Conservation (phyloP, 2,329 filamentous ascomycete genomes). For the Ascochyta clinopodiicola region DNA sequence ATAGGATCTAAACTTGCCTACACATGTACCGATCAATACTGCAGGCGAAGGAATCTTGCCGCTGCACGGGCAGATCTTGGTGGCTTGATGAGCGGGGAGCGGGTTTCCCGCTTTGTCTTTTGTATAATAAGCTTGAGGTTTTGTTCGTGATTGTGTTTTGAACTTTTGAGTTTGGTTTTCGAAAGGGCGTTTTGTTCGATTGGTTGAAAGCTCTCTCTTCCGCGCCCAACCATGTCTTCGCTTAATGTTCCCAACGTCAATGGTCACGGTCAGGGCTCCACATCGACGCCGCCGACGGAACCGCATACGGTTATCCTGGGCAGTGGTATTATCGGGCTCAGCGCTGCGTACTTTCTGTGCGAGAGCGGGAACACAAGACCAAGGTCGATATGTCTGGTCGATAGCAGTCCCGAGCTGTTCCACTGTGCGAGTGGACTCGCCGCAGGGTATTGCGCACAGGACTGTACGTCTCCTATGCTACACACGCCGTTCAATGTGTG, state of each 20-base stretch:
- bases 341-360: slow-evolving; percentile 69
- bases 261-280: background rate
- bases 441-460: slow-evolving; percentile 74
- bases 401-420: slow-evolving; percentile 67
- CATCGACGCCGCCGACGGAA: background rate
- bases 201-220: background rate
- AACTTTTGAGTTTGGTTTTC: too few species aligned
- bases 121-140: too few species aligned
- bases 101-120: too few species aligned
- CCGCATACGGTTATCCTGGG: slow-evolving; percentile 50
- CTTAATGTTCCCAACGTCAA: background rate
- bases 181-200: too few species aligned
- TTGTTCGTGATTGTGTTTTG: too few species aligned
- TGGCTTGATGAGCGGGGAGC: background rate
- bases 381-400: slow-evolving; percentile 63
- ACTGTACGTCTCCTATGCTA: slow-evolving; percentile 59
- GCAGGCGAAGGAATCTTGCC: background rate
- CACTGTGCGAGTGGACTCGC: slow-evolving; percentile 76
- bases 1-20: background rate
- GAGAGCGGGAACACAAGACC: slow-evolving; percentile 46
- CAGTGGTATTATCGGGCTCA: slow-evolving; percentile 54
- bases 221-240: background rate
- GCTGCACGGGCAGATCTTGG: background rate
- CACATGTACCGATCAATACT: background rate
- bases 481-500: background rate